Percentiles rank a stretch among this genome's conserved stretches.
Evolutionary conservation across 1,284 basidiomycete genomes (phyloP).

Genomic region (Naganishia cerealis): DNA sequence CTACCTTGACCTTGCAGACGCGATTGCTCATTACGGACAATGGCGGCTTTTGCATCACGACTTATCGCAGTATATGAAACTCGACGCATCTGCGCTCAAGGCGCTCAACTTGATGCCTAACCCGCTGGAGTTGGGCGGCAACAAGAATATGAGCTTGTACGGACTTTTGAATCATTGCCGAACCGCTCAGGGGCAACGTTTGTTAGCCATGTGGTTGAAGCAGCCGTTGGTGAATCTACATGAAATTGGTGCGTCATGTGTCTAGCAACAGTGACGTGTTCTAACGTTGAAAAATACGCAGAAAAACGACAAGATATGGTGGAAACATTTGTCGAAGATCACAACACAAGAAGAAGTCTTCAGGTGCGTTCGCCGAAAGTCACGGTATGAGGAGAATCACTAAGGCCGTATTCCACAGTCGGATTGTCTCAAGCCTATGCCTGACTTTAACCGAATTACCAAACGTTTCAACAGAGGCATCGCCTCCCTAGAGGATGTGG

Average conservation of each 20-base stretch:
- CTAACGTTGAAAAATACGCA: slow-evolving; percentile 43
- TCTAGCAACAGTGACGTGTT: not conserved
- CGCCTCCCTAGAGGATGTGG: slow-evolving; percentile 89
- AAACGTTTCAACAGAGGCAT: slow-evolving; percentile 86
- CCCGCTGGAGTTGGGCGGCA: slow-evolving; percentile 59
- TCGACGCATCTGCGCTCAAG: slow-evolving; percentile 90
- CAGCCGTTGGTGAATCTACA: slow-evolving; percentile 93
- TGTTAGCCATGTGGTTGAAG: slow-evolving; percentile 91
- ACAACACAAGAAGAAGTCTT: slow-evolving; percentile 67
- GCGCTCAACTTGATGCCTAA: slow-evolving; percentile 85
- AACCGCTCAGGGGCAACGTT: slow-evolving; percentile 88
- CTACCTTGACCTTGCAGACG: slow-evolving; percentile 80
- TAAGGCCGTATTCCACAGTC: slow-evolving; percentile 59
- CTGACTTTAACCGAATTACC: slow-evolving; percentile 87
- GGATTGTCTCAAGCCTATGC: slow-evolving; percentile 84
- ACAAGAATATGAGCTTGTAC: slow-evolving; percentile 81
- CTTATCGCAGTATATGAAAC: slow-evolving; percentile 88
- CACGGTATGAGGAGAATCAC: too few relatives aligned
- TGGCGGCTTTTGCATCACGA: slow-evolving; percentile 85
- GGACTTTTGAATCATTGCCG: slow-evolving; percentile 93
- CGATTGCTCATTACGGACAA: slow-evolving; percentile 76
- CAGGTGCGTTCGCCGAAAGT: slow-evolving; percentile 59
- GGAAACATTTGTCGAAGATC: slow-evolving; percentile 79
- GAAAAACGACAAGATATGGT: slow-evolving; percentile 83
- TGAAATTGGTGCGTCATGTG: slow-evolving; percentile 72